Conservation (phyloP, 495 filamentous ascomycete species). For the Xylaria castorea region DNA sequence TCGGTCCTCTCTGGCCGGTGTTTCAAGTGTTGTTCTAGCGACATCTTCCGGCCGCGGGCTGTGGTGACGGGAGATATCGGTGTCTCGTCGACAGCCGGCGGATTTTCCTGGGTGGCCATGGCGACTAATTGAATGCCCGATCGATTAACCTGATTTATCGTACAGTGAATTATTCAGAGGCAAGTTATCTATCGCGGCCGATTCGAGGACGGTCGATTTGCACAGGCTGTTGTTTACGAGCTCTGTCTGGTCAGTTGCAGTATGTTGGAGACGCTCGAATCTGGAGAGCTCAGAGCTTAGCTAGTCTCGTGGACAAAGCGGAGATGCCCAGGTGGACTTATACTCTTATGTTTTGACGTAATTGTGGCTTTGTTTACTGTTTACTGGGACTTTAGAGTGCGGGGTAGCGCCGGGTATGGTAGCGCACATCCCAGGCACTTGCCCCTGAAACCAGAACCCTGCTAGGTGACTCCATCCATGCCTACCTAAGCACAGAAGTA, state of each 20-base stretch:
- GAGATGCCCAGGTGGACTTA: slow-evolving; percentile 12
- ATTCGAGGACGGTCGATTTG: neutral
- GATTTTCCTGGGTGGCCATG: slow-evolving; percentile 51
- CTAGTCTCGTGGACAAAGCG: slow-evolving; percentile 7
- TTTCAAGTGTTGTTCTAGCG: slow-evolving; percentile 85
- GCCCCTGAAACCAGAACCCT: no score
- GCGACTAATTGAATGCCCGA: neutral
- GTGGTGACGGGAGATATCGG: slow-evolving; percentile 69
- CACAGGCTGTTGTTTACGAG: neutral
- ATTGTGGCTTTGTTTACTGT: slow-evolving; percentile 21
- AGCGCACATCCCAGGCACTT: no score
- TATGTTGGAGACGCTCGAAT: neutral
- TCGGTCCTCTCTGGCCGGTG: slow-evolving; percentile 81
- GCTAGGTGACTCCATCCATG: no score
- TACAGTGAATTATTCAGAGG: neutral
- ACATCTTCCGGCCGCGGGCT: slow-evolving; percentile 73
- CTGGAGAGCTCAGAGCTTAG: neutral
- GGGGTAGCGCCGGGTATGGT: slow-evolving; percentile 20
- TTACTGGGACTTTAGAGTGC: slow-evolving; percentile 10
- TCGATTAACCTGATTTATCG: neutral
- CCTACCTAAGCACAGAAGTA: no score
- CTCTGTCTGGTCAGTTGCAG: neutral
- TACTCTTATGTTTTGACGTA: slow-evolving; percentile 22
- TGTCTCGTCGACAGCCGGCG: slow-evolving; percentile 57
- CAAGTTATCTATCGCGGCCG: neutral